phyloP scores from a whole-genome alignment of 2,329 filamentous ascomycete species.

The Aspergillus quadricinctus region DNA sequence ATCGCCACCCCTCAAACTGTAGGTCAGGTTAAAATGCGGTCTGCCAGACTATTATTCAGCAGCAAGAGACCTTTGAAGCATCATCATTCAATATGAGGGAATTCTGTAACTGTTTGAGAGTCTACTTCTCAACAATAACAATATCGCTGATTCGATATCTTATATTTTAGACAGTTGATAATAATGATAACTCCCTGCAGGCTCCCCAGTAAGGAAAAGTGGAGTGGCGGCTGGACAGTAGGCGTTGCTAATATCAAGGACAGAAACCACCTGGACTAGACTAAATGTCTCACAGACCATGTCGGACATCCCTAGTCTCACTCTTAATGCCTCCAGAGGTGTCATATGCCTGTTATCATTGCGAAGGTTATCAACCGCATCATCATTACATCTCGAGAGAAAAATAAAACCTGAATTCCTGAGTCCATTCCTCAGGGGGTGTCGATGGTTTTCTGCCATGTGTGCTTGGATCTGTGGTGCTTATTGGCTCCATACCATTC shows the following conservation, averaged over 20 bases:
- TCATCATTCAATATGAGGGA: background rate
- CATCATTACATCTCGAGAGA: background rate
- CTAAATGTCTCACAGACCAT: background rate
- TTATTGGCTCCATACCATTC: background rate
- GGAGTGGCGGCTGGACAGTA: background rate
- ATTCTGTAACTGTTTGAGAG: background rate
- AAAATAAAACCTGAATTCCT: background rate
- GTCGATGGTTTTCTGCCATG: background rate
- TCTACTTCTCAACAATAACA: background rate
- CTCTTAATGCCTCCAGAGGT: background rate
- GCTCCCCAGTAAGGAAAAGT: background rate
- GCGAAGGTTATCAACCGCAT: background rate
- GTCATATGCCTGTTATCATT: background rate
- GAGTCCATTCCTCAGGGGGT: background rate
- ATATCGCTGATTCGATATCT: background rate
- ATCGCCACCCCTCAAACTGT: background rate
- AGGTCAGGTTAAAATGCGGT: background rate
- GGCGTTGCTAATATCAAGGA: background rate
- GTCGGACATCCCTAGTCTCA: background rate
- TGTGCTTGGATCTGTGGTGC: background rate
- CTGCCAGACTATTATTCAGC: background rate
- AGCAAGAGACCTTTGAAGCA: background rate
- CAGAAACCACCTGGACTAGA: background rate
- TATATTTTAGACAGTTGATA: background rate
- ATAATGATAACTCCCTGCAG: background rate